These are phyloP conservation scores for Thielaviopsis punctulata DNA, from an alignment of 2,329 filamentous ascomycete genomes.

Conservation along the genomic window DNA sequence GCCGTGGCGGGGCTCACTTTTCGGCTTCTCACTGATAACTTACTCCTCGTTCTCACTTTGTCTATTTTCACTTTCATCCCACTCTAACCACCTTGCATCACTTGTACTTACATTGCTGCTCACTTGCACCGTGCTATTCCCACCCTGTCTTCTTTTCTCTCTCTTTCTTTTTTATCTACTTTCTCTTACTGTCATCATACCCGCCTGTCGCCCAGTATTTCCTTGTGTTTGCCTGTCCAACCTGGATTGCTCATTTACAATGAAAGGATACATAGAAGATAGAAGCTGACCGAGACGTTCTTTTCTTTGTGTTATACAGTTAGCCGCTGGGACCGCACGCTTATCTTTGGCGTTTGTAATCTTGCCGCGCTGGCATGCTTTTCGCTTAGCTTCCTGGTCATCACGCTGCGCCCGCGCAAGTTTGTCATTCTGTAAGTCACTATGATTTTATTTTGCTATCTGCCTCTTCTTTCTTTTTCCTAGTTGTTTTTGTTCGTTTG, in stretches of 20 bases:
- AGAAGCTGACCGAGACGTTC: slow-evolving; percentile 1
- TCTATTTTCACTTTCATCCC: not conserved
- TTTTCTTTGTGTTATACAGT: slow-evolving; percentile 37
- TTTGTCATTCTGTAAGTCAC: slow-evolving; percentile 88
- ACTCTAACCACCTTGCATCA: too few species aligned
- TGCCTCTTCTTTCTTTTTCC: slow-evolving; percentile 12
- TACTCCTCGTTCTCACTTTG: not conserved
- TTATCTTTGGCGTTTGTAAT: slow-evolving; percentile 86
- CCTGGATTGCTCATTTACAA: not conserved
- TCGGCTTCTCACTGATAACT: not conserved
- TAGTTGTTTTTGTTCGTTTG: not conserved
- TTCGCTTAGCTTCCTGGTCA: slow-evolving; percentile 59
- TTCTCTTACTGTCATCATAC: not conserved
- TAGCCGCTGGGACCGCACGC: slow-evolving; percentile 87
- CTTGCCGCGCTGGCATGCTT: slow-evolving; percentile 81
- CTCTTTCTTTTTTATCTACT: not conserved
- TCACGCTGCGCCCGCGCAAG: slow-evolving; percentile 70
- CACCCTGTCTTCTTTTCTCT: not conserved
- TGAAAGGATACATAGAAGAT: not conserved
- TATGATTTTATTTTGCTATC: slow-evolving; percentile 12
- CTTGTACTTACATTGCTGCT: not conserved
- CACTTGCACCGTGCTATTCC: not conserved
- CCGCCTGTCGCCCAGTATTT: not conserved
- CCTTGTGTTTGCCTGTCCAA: not conserved
- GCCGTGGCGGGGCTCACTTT: not conserved